These are phyloP conservation scores for Phytophthora multivora DNA, from an alignment of 352 stramenopile genomes.

Conservation along the genomic window DNA sequence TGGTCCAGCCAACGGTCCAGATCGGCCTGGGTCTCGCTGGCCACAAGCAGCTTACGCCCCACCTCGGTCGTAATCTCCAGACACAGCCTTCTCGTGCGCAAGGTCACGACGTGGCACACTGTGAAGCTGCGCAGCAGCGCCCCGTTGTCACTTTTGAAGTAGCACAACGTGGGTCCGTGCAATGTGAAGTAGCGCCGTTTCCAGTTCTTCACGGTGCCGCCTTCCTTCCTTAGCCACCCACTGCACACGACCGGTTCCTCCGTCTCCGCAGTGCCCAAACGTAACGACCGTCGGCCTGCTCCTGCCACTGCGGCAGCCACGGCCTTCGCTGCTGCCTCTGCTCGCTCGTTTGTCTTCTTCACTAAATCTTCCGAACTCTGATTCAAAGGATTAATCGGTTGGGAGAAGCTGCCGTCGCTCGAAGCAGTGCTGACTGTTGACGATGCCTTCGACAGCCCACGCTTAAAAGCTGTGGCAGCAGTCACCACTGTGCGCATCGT, in stretches of 20 bases:
- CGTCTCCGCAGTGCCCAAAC: slow-evolving; percentile 26
- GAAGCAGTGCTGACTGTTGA: slow-evolving; percentile 29
- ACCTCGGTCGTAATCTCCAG: slow-evolving; percentile 79
- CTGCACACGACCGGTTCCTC: slow-evolving; percentile 64
- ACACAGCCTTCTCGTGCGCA: slow-evolving; percentile 71
- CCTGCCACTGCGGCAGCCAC: slow-evolving; percentile 33
- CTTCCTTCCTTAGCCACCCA: slow-evolving; percentile 83
- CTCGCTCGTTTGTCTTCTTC: slow-evolving; percentile 28
- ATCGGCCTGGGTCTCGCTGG: slow-evolving; percentile 72
- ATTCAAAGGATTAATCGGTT: neutral
- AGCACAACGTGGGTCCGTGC: slow-evolving; percentile 74
- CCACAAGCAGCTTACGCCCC: slow-evolving; percentile 72
- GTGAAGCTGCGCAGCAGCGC: slow-evolving; percentile 66
- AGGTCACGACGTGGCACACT: slow-evolving; percentile 70
- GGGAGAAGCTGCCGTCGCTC: slow-evolving; percentile 17
- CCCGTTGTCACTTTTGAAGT: slow-evolving; percentile 86
- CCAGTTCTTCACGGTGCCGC: slow-evolving; percentile 83
- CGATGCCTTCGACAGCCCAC: slow-evolving; percentile 35
- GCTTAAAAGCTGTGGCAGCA: slow-evolving; percentile 45
- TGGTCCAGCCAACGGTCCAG: slow-evolving; percentile 71
- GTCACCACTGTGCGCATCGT: slow-evolving; percentile 40
- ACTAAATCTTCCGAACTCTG: slow-evolving; percentile 9
- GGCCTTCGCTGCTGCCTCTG: slow-evolving; percentile 31
- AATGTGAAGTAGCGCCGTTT: slow-evolving; percentile 86
- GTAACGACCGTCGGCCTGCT: slow-evolving; percentile 25